phyloP scores from a whole-genome alignment of 768 basidiomycete species.

The Mycena olivaceomarginata region DNA sequence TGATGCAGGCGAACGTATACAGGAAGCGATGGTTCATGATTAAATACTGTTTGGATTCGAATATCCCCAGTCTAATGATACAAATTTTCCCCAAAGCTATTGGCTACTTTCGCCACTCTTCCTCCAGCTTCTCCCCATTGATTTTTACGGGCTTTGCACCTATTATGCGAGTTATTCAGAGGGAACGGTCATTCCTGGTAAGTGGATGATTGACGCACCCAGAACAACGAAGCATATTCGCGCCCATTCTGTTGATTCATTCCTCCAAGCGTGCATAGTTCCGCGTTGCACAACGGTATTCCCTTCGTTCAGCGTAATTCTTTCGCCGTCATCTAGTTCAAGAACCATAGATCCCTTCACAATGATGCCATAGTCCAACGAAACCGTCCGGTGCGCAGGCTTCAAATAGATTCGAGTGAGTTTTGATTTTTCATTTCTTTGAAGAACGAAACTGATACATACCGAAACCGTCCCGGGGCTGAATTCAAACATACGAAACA shows the following conservation, averaged over 20 bases:
- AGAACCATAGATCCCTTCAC: slow-evolving; percentile 45
- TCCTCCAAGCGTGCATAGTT: slow-evolving; percentile 49
- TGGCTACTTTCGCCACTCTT: slow-evolving; percentile 21
- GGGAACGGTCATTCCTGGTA: background rate
- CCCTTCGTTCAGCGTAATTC: slow-evolving; percentile 45
- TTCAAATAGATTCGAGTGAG: background rate
- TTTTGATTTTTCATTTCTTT: background rate
- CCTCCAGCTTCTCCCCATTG: slow-evolving; percentile 14
- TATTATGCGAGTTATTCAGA: background rate
- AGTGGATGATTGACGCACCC: slow-evolving; percentile 29
- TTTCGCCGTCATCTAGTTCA: slow-evolving; percentile 47
- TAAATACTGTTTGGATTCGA: too few species aligned
- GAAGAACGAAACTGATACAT: background rate
- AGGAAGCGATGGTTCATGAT: slow-evolving; percentile 39
- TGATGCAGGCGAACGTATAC: background rate
- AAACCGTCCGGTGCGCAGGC: slow-evolving; percentile 47
- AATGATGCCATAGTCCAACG: slow-evolving; percentile 51
- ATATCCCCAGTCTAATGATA: too few species aligned
- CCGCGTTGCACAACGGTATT: slow-evolving; percentile 50
- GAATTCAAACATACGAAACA: slow-evolving; percentile 33
- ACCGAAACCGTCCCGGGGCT: slow-evolving; percentile 36
- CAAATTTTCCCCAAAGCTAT: too few species aligned
- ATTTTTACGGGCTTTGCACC: slow-evolving; percentile 26
- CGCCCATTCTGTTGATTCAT: slow-evolving; percentile 49
- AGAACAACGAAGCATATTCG: slow-evolving; percentile 49